A percentile compares a stretch with the other conserved stretches of the same genome.
Conservation (phyloP, 2,329 filamentous ascomycete species). For the Pseudocercospora fuligena region DNA sequence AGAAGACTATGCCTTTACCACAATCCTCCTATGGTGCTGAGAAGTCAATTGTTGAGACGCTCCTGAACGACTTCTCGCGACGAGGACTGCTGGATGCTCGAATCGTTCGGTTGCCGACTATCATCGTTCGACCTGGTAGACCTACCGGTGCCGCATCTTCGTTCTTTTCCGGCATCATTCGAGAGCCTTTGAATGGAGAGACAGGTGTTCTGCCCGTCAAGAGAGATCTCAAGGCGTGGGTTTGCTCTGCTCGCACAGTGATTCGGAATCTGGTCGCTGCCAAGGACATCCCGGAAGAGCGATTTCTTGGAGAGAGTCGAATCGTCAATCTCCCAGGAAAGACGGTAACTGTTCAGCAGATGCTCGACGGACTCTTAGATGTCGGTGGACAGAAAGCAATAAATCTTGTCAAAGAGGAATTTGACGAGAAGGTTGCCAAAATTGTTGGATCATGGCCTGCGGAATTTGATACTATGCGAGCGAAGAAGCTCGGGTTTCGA, state of each 20-base stretch:
- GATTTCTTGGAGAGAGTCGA: neutral
- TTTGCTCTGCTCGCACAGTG: constrained; percentile 10
- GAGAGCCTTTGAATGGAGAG: constrained; percentile 44
- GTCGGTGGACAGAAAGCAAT: constrained; percentile 12
- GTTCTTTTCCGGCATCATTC: constrained; percentile 53
- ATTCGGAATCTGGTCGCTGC: constrained; percentile 13
- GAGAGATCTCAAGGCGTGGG: constrained; percentile 11
- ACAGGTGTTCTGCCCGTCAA: constrained; percentile 1
- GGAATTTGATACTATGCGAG: constrained; percentile 3
- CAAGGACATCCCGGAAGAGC: constrained; percentile 11
- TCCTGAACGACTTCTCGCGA: constrained; percentile 14
- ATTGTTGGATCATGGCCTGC: constrained; percentile 14
- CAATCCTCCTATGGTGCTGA: constrained; percentile 46
- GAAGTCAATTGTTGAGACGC: constrained; percentile 7
- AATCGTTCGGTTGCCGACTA: constrained; percentile 50
- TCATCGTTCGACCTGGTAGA: constrained; percentile 51
- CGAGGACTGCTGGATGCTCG: constrained; percentile 8
- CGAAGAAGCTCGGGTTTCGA: constrained; percentile 6
- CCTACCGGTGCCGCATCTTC: constrained; percentile 54
- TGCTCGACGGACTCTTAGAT: constrained; percentile 1
- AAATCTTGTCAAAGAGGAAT: constrained; percentile 10
- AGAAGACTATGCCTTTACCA: constrained; percentile 49
- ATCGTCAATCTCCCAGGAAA: constrained; percentile 12
- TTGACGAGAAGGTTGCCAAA: constrained; percentile 2
- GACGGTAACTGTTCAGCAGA: constrained; percentile 11